Evolutionary conservation across 495 filamentous ascomycete species (phyloP).

Genomic region (Daldinia caldariorum): DNA sequence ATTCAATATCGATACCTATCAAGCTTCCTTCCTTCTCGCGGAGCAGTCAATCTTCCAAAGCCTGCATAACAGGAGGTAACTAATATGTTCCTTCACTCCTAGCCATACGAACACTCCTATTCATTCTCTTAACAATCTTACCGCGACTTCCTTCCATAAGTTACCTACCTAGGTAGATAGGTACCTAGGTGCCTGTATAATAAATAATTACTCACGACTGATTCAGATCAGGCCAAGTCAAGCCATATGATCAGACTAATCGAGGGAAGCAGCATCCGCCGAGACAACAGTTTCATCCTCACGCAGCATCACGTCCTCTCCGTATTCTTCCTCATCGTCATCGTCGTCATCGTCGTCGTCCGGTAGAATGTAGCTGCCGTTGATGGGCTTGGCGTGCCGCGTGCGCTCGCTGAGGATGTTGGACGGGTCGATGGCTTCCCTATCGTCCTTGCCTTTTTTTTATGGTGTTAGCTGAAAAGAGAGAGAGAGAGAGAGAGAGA

Average conservation of each 20-base stretch:
- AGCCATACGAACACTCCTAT: not conserved
- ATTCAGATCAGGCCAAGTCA: too few species aligned
- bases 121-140: not conserved
- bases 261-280: slow-evolving; percentile 16
- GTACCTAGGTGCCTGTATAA: too few species aligned
- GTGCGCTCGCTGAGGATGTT: slow-evolving; percentile 51
- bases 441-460: slow-evolving; percentile 49
- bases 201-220: too few species aligned
- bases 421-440: slow-evolving; percentile 50
- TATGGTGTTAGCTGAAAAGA: too few species aligned
- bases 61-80: too few species aligned
- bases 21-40: not conserved
- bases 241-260: not conserved
- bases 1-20: not conserved
- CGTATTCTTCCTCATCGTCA: too few species aligned
- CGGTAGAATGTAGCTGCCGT: slow-evolving; percentile 45
- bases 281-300: slow-evolving; percentile 5
- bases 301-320: not conserved
- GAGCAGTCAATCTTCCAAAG: not conserved
- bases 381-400: slow-evolving; percentile 44
- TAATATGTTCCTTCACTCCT: not conserved
- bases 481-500: too few species aligned
- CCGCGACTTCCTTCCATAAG: too few species aligned
- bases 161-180: too few species aligned
- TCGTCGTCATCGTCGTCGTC: slow-evolving; percentile 46